Evolutionary conservation across 768 basidiomycete genomes (phyloP).

Genomic region (Macrolepiota fuliginosa): DNA sequence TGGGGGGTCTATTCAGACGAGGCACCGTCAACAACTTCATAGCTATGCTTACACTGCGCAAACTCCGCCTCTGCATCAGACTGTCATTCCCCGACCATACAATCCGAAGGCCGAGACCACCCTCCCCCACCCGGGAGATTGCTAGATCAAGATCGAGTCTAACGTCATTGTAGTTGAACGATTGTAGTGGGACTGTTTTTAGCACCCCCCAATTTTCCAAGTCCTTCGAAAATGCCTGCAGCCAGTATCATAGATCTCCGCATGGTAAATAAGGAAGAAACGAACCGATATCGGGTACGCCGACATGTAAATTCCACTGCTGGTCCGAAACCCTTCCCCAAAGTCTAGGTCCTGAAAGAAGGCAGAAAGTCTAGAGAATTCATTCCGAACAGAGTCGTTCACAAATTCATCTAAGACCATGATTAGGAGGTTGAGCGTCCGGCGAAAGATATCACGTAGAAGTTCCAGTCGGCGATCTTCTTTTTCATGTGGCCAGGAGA

Average conservation of each 20-base stretch:
- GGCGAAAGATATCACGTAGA: neutral
- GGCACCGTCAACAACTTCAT: neutral
- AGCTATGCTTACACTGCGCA: neutral
- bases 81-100: neutral
- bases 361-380: neutral
- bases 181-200: neutral
- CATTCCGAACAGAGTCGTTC: neutral
- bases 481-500: neutral
- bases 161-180: neutral
- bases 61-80: neutral
- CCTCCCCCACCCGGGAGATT: neutral
- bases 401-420: neutral
- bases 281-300: neutral
- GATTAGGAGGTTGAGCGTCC: neutral
- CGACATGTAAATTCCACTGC: neutral
- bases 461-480: too few species aligned
- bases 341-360: neutral
- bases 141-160: neutral
- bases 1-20: neutral
- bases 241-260: neutral
- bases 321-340: neutral
- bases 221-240: neutral
- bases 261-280: neutral
- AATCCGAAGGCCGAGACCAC: neutral
- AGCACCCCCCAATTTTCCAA: neutral